Conservation (phyloP, 768 basidiomycete genomes). For the Leccinum barrowsii region DNA sequence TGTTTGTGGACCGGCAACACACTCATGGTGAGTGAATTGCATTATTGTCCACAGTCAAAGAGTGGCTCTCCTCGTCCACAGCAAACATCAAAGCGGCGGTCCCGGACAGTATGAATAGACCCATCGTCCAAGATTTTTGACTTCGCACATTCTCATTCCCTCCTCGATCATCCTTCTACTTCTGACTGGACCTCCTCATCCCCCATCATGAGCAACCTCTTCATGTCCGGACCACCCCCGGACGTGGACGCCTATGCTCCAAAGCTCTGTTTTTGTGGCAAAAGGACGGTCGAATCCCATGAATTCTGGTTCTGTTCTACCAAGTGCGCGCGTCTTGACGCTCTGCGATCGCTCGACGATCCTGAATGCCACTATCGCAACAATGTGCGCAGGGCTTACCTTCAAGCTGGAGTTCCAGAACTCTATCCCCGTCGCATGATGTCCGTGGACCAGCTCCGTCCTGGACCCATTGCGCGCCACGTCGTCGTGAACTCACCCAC, state of each 20-base stretch:
- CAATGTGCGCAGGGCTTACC: conserved; percentile 14
- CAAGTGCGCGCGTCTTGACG: conserved; percentile 25
- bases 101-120: conserved; percentile 13
- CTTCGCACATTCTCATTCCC: background rate
- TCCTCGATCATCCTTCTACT: background rate
- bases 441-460: conserved; percentile 8
- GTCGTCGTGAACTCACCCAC: background rate
- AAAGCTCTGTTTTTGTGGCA: conserved; percentile 27
- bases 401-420: background rate
- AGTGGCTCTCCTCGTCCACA: conserved; percentile 1
- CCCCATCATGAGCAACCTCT: conserved; percentile 1
- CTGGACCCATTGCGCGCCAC: background rate
- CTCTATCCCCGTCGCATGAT: conserved; percentile 8
- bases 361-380: conserved; percentile 26
- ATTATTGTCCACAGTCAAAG: conserved; percentile 11
- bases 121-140: background rate
- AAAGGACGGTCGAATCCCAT: conserved; percentile 19
- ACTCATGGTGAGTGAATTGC: background rate
- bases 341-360: conserved; percentile 24
- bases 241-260: conserved; percentile 10
- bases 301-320: conserved; percentile 30
- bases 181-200: background rate
- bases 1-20: background rate
- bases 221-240: conserved; percentile 1
- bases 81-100: conserved; percentile 7